Evolutionary conservation across 2,329 filamentous ascomycete species (phyloP), one percentile per base, ranked within the genome.

Genomic region (Fusarium sp.): DNA sequence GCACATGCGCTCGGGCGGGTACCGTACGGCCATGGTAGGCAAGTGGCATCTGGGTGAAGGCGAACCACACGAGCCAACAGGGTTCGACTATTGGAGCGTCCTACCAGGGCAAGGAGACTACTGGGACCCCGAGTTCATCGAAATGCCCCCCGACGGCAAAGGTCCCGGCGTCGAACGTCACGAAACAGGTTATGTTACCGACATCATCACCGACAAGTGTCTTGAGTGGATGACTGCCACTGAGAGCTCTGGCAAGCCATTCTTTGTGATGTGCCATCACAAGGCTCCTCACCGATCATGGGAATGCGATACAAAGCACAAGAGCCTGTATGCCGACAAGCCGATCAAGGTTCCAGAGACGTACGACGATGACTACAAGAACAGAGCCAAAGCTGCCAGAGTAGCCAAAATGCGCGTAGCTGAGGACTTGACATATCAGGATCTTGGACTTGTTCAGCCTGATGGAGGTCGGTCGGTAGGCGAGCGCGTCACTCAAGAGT

Each of bases 201-300:
- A 88, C 41, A 84, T 88, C 66, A 88, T 88, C 66, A 87, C 86
- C 0, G 83, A 88, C 64, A 88, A 87, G 76, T 83, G 80, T 30
- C 69, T 88, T 10, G 74, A 83, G 34, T 87, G 81, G 74, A 82
- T 87, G 24, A 32, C 11, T 18, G 22, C 22, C 22, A 50, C 47
- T 7, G 75, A 79, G 39, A 52, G 77, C 39, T 72, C 78, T 17
- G 78, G 82, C 26, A 78, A 80, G 13, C 86, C 86, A 0, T 89
- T 89, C 77, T 89, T 88, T 73, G 73, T 87, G 48, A 89, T 89
- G 87, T 88, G 86, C 74, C 87, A 89, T 70, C 87, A 89, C 76
- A 89, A 89, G 71, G 87, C 87, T 2, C 87, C 87, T 0, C 87
- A 89, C 70, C 81, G 86, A 8, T 83, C 81, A 20, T 89, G 87